Base-by-base conservation (phyloP, 2,329 filamentous ascomycete species). In the Verticillium klebahnii region DNA sequence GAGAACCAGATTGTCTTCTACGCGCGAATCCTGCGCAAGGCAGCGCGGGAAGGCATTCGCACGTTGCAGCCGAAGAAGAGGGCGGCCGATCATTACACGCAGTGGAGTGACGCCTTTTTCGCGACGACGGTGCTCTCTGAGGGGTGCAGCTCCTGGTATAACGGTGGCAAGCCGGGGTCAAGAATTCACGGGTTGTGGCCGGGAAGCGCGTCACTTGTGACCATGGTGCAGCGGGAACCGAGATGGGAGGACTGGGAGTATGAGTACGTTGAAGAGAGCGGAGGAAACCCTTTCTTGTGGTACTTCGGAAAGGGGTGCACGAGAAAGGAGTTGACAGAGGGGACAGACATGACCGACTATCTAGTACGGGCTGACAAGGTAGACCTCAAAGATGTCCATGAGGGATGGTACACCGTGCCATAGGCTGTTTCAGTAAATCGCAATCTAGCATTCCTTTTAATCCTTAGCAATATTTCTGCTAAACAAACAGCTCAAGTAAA, bases 101-200 rank as follows among this genome's bases (percentile, higher is more conserved):
- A 82, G 59, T 89, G 87, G 71, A 78, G 77, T 31, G 81, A 86
- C 65, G 79, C 80, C 0, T 86, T 85, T 69, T 86, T 85, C 67
- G 71, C 74, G 0, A 79, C 73, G 25, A 86, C 83, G 0, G 83
- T 86, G 1, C 72, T 88, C 61, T 79, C 80, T 0, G 85, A 88
- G 59, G 83, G 85, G 61, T 92, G 89, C 70, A 86, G 83, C 50
- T 89, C 85, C 0, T 92, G 89, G 89, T 89, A 89, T 63, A 92
- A 92, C 63, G 86, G 89, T 14, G 86, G 85, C 0, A 75, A 75
- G 6, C 82, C 87, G 0, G 88, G 88, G 0, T 82, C 80, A 0
- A 77, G 87, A 4, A 86, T 92, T 29, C 86, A 90, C 64, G 89
- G 88, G 0, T 70, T 90, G 7, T 92, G 89, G 84, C 89, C 89